phyloP scores from a whole-genome alignment of 208 protist genomes.

The Acanthamoeba quina region DNA sequence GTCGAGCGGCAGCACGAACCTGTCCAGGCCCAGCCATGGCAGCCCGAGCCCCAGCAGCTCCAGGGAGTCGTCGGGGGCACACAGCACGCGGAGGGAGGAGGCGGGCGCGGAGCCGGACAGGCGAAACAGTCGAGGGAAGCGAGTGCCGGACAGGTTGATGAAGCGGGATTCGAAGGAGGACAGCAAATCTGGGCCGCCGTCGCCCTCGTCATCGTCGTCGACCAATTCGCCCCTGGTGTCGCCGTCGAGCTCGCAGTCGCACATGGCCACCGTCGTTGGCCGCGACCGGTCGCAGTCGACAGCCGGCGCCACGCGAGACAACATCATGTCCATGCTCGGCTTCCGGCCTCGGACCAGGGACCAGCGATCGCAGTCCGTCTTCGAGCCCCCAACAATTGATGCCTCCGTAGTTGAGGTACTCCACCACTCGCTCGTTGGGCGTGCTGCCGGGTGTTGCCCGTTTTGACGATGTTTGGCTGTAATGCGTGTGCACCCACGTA shows the following conservation, averaged over 20 bases:
- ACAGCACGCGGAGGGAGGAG: neutral
- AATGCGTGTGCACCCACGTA: neutral
- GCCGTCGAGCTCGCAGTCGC: neutral
- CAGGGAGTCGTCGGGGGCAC: neutral
- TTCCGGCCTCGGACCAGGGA: slow-evolving; percentile 43
- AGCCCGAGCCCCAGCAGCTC: neutral
- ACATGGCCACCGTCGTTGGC: neutral
- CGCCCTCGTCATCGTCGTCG: neutral
- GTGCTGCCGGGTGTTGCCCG: neutral
- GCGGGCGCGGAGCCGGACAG: neutral
- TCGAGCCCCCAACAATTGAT: neutral
- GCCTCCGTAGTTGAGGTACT: neutral
- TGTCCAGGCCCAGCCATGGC: neutral
- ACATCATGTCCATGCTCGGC: slow-evolving; percentile 65
- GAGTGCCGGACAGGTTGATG: neutral
- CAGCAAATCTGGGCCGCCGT: neutral
- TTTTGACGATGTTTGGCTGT: neutral
- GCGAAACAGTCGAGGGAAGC: neutral
- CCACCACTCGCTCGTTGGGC: neutral
- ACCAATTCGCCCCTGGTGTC: neutral
- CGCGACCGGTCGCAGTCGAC: slow-evolving; percentile 12
- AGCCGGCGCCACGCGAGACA: neutral
- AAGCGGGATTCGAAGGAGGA: slow-evolving; percentile 19
- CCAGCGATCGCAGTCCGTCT: slow-evolving; percentile 44
- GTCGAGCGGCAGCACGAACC: neutral